phyloP scores from a whole-genome alignment of 1,284 basidiomycete genomes.

The Afroboletus lepidellus region DNA sequence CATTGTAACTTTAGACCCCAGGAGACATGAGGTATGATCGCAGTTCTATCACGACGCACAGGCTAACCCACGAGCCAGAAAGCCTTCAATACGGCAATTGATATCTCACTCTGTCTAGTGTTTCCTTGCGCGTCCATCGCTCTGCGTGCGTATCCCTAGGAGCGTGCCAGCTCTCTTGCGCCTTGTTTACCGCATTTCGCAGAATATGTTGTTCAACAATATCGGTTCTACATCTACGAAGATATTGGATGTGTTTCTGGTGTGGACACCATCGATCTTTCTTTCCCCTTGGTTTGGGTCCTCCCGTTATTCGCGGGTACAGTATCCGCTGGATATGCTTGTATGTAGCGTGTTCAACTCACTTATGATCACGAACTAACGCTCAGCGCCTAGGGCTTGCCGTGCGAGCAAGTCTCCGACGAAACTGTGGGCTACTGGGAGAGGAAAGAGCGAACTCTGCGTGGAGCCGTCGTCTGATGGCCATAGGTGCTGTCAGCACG shows the following conservation, averaged over 20 bases:
- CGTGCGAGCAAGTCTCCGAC: conserved; percentile 6
- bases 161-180: neutral
- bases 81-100: conserved; percentile 13
- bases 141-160: conserved; percentile 14
- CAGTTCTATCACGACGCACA: neutral
- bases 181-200: conserved; percentile 21
- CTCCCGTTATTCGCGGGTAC: conserved; percentile 37
- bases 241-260: conserved; percentile 39
- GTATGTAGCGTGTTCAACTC: conserved; percentile 6
- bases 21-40: conserved; percentile 29
- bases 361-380: neutral
- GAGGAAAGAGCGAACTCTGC: neutral
- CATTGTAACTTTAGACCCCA: conserved; percentile 36
- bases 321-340: conserved; percentile 26
- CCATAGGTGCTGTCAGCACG: conserved; percentile 10
- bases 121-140: conserved; percentile 12
- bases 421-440: neutral
- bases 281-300: conserved; percentile 36
- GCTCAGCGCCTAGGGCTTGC: conserved; percentile 9
- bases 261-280: conserved; percentile 30
- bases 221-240: conserved; percentile 41
- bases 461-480: conserved; percentile 18
- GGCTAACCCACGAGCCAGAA: conserved; percentile 10
- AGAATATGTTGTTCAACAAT: conserved; percentile 42
- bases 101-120: conserved; percentile 19